A percentile compares a stretch with the other conserved stretches of the same genome.
Conservation (phyloP, 257 asterid species). For the Solanum acaule region DNA sequence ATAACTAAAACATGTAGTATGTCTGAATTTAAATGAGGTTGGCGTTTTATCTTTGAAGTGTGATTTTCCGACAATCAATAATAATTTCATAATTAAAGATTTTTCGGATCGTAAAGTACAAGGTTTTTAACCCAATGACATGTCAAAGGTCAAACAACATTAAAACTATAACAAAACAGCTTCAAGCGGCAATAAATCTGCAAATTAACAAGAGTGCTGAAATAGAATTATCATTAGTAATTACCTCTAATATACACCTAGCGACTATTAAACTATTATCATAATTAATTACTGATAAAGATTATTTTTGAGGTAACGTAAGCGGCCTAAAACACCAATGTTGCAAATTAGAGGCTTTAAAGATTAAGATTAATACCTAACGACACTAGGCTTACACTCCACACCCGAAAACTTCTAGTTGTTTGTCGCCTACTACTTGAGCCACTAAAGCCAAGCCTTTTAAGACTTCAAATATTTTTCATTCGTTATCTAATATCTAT, state of each 20-base stretch:
- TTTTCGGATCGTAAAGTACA: background rate
- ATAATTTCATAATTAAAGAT: background rate
- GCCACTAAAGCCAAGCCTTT: background rate
- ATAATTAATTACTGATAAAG: background rate
- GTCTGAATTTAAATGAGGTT: background rate
- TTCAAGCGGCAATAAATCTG: too few species aligned
- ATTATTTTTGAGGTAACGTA: background rate
- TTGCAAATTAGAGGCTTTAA: background rate
- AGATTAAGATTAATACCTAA: background rate
- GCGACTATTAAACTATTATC: too few species aligned
- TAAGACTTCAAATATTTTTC: background rate
- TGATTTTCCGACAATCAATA: background rate
- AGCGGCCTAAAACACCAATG: background rate
- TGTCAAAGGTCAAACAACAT: background rate
- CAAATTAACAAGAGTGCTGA: background rate
- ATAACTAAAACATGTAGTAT: background rate
- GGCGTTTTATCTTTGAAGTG: background rate
- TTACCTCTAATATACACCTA: too few species aligned
- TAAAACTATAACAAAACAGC: too few species aligned
- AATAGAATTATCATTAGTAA: too few species aligned
- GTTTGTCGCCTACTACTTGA: background rate
- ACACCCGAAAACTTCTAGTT: background rate
- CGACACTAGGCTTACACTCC: background rate
- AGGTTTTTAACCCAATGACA: background rate
- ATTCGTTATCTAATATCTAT: rapidly evolving